Percentiles rank a stretch among this genome's conserved stretches.
These are phyloP conservation scores for Gentiana straminea DNA, from an alignment of 257 asterid genomes.

Conservation along the genomic window DNA sequence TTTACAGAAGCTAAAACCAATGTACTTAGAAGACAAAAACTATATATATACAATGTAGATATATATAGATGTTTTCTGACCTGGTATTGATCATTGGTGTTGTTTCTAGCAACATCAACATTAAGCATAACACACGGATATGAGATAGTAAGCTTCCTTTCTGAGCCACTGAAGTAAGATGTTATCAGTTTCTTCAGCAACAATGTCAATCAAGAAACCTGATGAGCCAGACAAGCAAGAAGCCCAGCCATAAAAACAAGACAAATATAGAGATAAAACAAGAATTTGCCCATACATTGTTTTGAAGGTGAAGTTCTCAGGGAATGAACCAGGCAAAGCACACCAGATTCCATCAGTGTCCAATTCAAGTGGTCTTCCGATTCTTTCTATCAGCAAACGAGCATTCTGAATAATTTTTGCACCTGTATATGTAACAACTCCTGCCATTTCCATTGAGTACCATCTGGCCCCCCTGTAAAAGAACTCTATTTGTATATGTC, in stretches of 20 bases:
- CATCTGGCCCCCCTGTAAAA: slow-evolving; percentile 90
- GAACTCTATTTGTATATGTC: slow-evolving; percentile 11
- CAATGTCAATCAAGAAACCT: slow-evolving; percentile 1
- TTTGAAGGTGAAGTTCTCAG: slow-evolving; percentile 91
- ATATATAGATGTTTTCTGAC: slow-evolving; percentile 25
- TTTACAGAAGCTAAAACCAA: too few relatives aligned
- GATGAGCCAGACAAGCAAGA: not conserved
- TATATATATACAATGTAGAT: not conserved
- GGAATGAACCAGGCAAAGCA: slow-evolving; percentile 86
- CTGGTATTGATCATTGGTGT: slow-evolving; percentile 98
- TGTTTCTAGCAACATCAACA: slow-evolving; percentile 94
- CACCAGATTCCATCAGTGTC: slow-evolving; percentile 99
- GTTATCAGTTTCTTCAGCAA: slow-evolving; percentile 17
- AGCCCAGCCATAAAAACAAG: not conserved
- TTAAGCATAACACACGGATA: slow-evolving; percentile 99
- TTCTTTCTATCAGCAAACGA: slow-evolving; percentile 86
- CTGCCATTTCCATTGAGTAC: slow-evolving; percentile 99
- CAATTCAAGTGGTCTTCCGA: slow-evolving; percentile 96
- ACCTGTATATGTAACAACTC: slow-evolving; percentile 95
- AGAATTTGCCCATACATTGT: slow-evolving; percentile 42
- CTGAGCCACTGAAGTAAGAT: slow-evolving; percentile 49
- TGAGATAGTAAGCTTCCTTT: slow-evolving; percentile 82
- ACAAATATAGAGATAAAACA: slow-evolving; percentile 3
- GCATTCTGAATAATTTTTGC: slow-evolving; percentile 99
- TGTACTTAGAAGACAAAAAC: too few relatives aligned